These are phyloP conservation scores for Austroboletus niveus DNA, from an alignment of 1,284 basidiomycete species.

Conservation along the genomic window DNA sequence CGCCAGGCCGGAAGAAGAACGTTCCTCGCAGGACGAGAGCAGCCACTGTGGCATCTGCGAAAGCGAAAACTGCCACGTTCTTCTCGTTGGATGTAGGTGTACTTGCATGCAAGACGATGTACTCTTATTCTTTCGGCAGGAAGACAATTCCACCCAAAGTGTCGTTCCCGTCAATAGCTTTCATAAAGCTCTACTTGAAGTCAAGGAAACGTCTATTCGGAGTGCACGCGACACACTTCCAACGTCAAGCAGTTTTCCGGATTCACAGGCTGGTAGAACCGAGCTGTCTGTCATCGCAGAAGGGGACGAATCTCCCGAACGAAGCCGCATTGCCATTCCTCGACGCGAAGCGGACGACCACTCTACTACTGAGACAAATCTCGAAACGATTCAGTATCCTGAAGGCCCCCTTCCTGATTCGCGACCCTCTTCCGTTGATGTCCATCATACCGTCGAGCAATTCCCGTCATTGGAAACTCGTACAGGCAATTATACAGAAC, in stretches of 20 bases:
- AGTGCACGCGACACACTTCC: neutral
- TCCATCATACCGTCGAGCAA: constrained; percentile 37
- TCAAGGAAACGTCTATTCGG: constrained; percentile 28
- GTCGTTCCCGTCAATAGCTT: constrained; percentile 48
- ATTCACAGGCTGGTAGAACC: constrained; percentile 5
- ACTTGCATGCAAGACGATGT: neutral
- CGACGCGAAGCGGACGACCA: neutral
- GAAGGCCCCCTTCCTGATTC: neutral
- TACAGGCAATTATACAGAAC: constrained; percentile 16
- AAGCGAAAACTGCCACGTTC: constrained; percentile 40
- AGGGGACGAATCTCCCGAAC: constrained; percentile 58
- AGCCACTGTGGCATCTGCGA: constrained; percentile 41
- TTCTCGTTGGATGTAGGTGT: constrained; percentile 48
- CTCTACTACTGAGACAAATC: neutral
- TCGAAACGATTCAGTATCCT: neutral
- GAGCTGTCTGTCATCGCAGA: constrained; percentile 70
- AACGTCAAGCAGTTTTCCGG: neutral
- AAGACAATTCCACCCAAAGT: constrained; percentile 36
- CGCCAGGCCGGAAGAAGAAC: constrained; percentile 68
- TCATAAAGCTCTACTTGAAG: constrained; percentile 48
- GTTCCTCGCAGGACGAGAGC: constrained; percentile 49
- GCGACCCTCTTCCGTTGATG: constrained; percentile 29
- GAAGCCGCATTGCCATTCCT: constrained; percentile 25
- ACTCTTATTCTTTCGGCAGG: constrained; percentile 25
- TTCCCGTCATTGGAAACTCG: constrained; percentile 5